phyloP scores from a whole-genome alignment of 2,329 filamentous ascomycete genomes.

The Sclerotinia spermophila region DNA sequence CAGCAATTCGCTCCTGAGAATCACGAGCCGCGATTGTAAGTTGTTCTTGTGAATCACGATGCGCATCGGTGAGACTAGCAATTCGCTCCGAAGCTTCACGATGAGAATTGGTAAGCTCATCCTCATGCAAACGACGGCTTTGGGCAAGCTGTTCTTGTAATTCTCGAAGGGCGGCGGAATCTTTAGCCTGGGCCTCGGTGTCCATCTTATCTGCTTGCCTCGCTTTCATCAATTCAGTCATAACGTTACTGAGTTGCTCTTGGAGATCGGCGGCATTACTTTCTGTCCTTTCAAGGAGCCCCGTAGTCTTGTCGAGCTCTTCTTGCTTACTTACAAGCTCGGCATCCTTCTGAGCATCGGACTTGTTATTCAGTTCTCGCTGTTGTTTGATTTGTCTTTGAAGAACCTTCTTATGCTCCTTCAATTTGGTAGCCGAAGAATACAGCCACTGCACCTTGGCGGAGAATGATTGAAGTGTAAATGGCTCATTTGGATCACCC shows the following conservation, averaged over 20 bases:
- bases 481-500: conserved; percentile 55
- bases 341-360: conserved; percentile 66
- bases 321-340: conserved; percentile 57
- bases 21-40: conserved; percentile 12
- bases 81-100: conserved; percentile 16
- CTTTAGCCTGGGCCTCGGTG: conserved; percentile 27
- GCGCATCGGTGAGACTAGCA: conserved; percentile 1
- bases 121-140: conserved; percentile 10
- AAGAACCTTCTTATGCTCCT: conserved; percentile 85
- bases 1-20: conserved; percentile 14
- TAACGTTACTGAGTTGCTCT: conserved; percentile 35
- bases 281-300: conserved; percentile 37
- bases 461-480: conserved; percentile 72
- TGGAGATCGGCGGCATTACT: conserved; percentile 35
- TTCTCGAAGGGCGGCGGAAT: conserved; percentile 27
- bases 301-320: conserved; percentile 48
- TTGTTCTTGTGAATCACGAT: conserved; percentile 5
- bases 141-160: conserved; percentile 25
- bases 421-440: conserved; percentile 68
- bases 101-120: conserved; percentile 12
- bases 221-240: conserved; percentile 38
- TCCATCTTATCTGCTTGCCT: conserved; percentile 28
- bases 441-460: conserved; percentile 77
- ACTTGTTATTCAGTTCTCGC: conserved; percentile 85
- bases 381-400: conserved; percentile 94